Conservation (phyloP, 495 filamentous ascomycete species). For the Cercophora newfieldiana region DNA sequence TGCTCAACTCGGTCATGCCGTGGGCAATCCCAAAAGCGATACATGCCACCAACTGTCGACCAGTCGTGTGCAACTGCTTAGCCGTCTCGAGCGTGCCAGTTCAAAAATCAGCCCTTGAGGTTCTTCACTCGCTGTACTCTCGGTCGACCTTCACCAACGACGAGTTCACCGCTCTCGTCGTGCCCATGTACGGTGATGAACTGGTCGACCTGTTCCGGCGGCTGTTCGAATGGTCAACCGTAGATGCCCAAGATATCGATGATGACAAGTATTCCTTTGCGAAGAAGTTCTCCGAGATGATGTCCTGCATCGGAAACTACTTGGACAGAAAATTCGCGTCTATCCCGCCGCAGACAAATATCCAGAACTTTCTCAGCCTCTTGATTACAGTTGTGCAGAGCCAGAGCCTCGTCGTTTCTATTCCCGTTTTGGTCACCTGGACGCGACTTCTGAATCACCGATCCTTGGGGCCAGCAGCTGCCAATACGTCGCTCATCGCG, state of each 20-base stretch:
- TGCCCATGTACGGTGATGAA: conserved; percentile 71
- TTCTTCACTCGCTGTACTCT: conserved; percentile 77
- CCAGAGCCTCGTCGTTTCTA: conserved; percentile 86
- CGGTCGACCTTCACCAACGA: conserved; percentile 71
- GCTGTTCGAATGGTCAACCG: conserved; percentile 79
- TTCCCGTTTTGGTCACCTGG: conserved; percentile 89
- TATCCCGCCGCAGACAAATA: conserved; percentile 55
- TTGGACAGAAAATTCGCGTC: conserved; percentile 72
- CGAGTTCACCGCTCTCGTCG: conserved; percentile 76
- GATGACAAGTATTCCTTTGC: conserved; percentile 88
- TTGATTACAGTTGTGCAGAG: conserved; percentile 77
- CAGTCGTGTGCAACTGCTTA: conserved; percentile 72
- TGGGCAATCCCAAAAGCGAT: conserved; percentile 88
- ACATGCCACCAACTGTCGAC: conserved; percentile 64
- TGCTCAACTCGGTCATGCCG: conserved; percentile 70
- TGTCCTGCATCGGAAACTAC: conserved; percentile 80
- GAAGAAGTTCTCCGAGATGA: conserved; percentile 93
- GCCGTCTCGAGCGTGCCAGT: conserved; percentile 70
- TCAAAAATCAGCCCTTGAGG: conserved; percentile 68
- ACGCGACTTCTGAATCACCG: conserved; percentile 72
- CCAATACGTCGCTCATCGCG: conserved; percentile 68
- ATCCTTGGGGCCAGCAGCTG: conserved; percentile 60
- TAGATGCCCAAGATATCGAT: conserved; percentile 77
- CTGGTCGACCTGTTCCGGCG: conserved; percentile 70
- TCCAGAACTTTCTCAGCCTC: conserved; percentile 76